Percentiles rank a stretch among this genome's conserved stretches.
Evolutionary conservation across 176 grass and related monocot species (phyloP).

Genomic region (Saccharum spontaneum): DNA sequence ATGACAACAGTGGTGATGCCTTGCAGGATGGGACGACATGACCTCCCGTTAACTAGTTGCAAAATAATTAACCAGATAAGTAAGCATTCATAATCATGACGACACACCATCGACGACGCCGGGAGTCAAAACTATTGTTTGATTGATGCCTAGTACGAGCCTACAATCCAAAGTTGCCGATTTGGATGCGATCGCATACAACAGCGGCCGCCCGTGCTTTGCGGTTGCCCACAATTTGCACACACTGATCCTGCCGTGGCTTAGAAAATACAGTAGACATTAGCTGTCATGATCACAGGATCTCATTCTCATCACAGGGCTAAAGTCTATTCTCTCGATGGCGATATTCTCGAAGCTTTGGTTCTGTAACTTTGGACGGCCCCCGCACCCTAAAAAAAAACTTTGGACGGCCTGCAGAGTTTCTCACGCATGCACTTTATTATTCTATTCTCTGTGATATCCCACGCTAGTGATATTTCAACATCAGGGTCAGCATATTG

Average conservation of each 20-base stretch:
- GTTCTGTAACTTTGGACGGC: not conserved
- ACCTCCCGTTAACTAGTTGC: not conserved
- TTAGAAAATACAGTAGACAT: not conserved
- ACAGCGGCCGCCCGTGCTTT: too few relatives aligned
- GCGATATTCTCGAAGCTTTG: not conserved
- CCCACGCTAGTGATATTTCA: too few relatives aligned
- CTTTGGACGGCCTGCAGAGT: not conserved
- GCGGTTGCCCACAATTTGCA: not conserved
- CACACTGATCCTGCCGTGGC: too few relatives aligned
- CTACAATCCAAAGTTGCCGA: not conserved
- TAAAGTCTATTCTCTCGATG: not conserved
- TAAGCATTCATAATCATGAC: not conserved
- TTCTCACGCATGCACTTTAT: not conserved
- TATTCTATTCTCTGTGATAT: too few relatives aligned
- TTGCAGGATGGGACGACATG: not conserved
- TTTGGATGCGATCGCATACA: not conserved
- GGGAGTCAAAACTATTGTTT: not conserved
- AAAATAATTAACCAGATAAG: not conserved
- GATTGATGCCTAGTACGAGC: not conserved
- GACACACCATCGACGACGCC: not conserved
- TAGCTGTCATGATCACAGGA: not conserved
- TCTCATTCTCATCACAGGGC: not conserved
- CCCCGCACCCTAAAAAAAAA: not conserved
- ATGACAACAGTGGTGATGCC: not conserved
- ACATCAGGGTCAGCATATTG: too few relatives aligned